Evolutionary conservation across 768 basidiomycete genomes (phyloP).

Genomic region (Lentinula raphanica): DNA sequence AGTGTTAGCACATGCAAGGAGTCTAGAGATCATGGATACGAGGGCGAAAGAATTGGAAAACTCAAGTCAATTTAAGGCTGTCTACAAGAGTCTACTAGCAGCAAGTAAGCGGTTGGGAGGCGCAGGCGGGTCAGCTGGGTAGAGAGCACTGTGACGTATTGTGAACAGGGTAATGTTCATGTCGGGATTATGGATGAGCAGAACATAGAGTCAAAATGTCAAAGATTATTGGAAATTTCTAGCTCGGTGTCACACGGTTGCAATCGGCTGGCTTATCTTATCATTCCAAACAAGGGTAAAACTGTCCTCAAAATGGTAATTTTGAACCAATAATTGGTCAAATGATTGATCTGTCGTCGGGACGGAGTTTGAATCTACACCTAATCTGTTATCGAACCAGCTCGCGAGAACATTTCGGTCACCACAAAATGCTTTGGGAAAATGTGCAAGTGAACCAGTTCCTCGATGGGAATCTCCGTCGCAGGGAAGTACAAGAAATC

Average conservation of each 20-base stretch:
- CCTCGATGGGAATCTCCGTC: conserved; percentile 1
- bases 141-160: not conserved
- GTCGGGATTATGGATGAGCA: not conserved
- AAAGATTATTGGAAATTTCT: not conserved
- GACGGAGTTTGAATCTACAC: conserved; percentile 3
- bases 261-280: not conserved
- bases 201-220: not conserved
- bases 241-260: not conserved
- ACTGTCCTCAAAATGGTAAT: not conserved
- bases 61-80: too few relatives aligned
- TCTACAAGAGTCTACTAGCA: too few relatives aligned
- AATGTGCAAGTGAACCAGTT: not conserved
- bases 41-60: too few relatives aligned
- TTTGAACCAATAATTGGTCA: not conserved
- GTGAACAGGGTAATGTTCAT: not conserved
- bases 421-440: not conserved
- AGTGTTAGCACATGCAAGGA: too few relatives aligned
- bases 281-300: not conserved
- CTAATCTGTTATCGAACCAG: not conserved
- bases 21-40: too few relatives aligned
- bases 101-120: too few relatives aligned
- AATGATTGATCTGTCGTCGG: not conserved
- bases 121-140: too few relatives aligned
- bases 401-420: not conserved
- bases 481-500: not conserved